A percentile compares a stretch with the other conserved stretches of the same genome.
Evolutionary conservation across 208 protist genomes (phyloP).

Genomic region (Leishmania aethiopica): DNA sequence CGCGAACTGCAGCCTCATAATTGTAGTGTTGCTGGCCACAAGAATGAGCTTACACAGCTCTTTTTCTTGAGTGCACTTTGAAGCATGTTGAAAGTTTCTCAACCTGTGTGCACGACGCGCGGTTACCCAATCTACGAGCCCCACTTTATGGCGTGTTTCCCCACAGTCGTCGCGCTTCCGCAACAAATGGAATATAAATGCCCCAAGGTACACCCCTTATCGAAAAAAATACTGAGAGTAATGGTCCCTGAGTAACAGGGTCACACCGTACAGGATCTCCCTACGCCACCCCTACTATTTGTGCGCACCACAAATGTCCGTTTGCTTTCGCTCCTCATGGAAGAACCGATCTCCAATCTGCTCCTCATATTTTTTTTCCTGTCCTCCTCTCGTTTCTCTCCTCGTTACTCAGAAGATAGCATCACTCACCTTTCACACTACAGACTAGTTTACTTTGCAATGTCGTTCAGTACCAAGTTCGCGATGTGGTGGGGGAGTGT

Average conservation of each 20-base stretch:
- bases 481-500: conserved; percentile 72
- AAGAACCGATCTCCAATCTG: neutral
- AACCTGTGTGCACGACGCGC: neutral
- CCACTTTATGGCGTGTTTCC: neutral
- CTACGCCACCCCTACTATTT: neutral
- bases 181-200: neutral
- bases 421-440: neutral
- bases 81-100: neutral
- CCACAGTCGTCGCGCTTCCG: neutral
- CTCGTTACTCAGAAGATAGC: neutral
- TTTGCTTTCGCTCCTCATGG: too few relatives aligned
- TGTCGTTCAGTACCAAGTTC: conserved; percentile 66
- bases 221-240: neutral
- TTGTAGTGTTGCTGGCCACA: neutral
- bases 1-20: neutral
- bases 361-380: neutral
- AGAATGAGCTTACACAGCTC: neutral
- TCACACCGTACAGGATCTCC: neutral
- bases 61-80: neutral
- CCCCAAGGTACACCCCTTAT: neutral
- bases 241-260: neutral
- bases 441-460: conserved; percentile 7
- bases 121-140: neutral
- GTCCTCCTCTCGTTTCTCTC: neutral
- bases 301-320: neutral